Conservation (phyloP, 352 stramenopile species). For the Lagenidium giganteum region DNA sequence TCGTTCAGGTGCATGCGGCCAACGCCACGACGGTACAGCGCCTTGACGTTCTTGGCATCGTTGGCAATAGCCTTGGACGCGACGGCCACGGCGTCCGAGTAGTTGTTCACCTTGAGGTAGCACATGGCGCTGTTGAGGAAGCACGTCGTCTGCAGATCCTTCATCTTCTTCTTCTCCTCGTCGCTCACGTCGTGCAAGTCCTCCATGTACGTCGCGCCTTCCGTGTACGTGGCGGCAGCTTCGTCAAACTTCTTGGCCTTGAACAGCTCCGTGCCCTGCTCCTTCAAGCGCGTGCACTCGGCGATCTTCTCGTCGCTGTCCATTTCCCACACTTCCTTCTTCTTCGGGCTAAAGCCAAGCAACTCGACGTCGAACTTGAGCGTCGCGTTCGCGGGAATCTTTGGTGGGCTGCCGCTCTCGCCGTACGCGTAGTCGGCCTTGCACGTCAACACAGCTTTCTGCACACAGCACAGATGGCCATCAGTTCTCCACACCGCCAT, state of each 20-base stretch:
- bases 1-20: conserved; percentile 83
- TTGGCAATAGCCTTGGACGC: conserved; percentile 82
- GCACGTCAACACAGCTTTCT: conserved; percentile 91
- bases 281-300: conserved; percentile 86
- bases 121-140: conserved; percentile 94
- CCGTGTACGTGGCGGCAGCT: conserved; percentile 82
- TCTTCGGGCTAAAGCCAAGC: conserved; percentile 91
- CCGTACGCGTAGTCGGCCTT: conserved; percentile 94
- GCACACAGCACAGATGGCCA: too few relatives aligned
- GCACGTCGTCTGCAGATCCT: conserved; percentile 86
- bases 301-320: conserved; percentile 76
- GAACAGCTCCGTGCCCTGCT: conserved; percentile 91
- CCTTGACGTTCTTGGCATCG: conserved; percentile 79
- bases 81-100: conserved; percentile 78
- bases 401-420: conserved; percentile 83
- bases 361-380: conserved; percentile 97
- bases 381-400: conserved; percentile 92
- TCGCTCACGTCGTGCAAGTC: conserved; percentile 85
- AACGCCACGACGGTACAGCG: conserved; percentile 79
- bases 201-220: conserved; percentile 80
- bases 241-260: conserved; percentile 84
- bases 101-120: conserved; percentile 91
- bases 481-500: background rate
- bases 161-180: conserved; percentile 80
- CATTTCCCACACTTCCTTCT: conserved; percentile 94